Base-by-base conservation (phyloP, 2,329 filamentous ascomycete species). In the Akanthomyces uredinophilus region DNA sequence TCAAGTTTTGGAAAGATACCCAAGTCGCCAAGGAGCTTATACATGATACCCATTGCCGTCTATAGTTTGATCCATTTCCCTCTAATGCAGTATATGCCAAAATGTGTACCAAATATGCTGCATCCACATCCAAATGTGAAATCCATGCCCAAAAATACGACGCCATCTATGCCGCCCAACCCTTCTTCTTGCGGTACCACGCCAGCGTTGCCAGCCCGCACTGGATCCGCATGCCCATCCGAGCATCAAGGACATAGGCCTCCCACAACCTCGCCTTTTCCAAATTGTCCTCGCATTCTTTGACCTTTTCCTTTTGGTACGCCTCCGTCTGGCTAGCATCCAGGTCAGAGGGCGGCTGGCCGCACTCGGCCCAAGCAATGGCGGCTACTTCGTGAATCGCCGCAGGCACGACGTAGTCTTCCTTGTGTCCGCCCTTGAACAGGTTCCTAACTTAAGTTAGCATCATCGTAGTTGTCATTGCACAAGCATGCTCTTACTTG, bases 371-470 rank as follows among this genome's bases (percentile, higher is more conserved):
- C 93, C 94, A 99, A 1, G 88, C 78, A 60, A 91, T 85, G 8
- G 90, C 91, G 0, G 87, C 92, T 78, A 95, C 85, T 75, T 99
- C 95, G 74, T 97, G 97, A 66, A 91, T 82, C 1, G 90, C 92
- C 0, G 87, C 85, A 0, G 94, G 91, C 7, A 83, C 78, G 11
- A 86, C 80, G 78, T 90, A 93, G 68, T 89, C 87, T 63, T 93
- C 89, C 62, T 81, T 86, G 2, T 83, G 79, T 0, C 78, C 68
- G 2, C 87, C 87, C 65, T 83, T 87, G 72, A 87, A 86, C 14
- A 74, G 69, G 1, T 73, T 66, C 53, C 84, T 86, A 50, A 0
- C 10, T 35, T 6, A 22, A 44, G 59, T 68, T 55, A 68, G 66
- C n/a, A 5, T 13, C 13, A 5, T n/a, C 5, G 3, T 56, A 39